These are phyloP conservation scores for Jaenimonas drosophilae DNA, from an alignment of 208 protist species.

Conservation along the genomic window DNA sequence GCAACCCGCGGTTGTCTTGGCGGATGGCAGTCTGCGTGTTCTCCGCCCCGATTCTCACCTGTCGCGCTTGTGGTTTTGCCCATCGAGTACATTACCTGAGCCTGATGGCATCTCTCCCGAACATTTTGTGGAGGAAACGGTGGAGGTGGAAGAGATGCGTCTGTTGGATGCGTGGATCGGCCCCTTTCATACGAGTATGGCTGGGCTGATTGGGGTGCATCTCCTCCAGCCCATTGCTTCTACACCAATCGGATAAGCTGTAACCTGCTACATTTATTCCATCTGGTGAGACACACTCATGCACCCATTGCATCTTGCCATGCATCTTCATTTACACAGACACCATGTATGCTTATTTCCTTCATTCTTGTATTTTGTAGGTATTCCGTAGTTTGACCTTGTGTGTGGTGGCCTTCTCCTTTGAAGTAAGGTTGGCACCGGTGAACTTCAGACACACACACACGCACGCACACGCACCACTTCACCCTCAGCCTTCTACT, in stretches of 20 bases:
- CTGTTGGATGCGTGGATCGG: slow-evolving; percentile 55
- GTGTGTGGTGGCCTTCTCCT: background rate
- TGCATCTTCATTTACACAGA: background rate
- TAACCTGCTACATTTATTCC: background rate
- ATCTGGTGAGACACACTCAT: too few species aligned
- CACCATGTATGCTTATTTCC: background rate
- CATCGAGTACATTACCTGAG: too few species aligned
- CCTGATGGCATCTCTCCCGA: too few species aligned
- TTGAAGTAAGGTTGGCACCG: too few species aligned
- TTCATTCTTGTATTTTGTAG: background rate
- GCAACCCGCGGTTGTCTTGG: slow-evolving; percentile 19
- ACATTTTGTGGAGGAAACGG: too few species aligned
- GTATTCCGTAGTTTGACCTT: background rate
- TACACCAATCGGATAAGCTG: too few species aligned
- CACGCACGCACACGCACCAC: too few species aligned
- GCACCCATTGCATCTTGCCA: background rate
- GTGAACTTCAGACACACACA: too few species aligned
- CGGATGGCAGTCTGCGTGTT: slow-evolving; percentile 22
- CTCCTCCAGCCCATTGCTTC: slow-evolving; percentile 12
- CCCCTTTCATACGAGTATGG: slow-evolving; percentile 48
- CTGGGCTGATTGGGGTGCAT: slow-evolving; percentile 62
- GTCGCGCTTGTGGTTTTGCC: too few species aligned
- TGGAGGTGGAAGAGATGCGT: too few species aligned
- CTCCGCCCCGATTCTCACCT: background rate
- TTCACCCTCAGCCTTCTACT: too few species aligned